Percentiles rank a stretch among this genome's conserved stretches.
Conservation (phyloP, 2,329 filamentous ascomycete species). For the Cadophora luteo-olivacea region DNA sequence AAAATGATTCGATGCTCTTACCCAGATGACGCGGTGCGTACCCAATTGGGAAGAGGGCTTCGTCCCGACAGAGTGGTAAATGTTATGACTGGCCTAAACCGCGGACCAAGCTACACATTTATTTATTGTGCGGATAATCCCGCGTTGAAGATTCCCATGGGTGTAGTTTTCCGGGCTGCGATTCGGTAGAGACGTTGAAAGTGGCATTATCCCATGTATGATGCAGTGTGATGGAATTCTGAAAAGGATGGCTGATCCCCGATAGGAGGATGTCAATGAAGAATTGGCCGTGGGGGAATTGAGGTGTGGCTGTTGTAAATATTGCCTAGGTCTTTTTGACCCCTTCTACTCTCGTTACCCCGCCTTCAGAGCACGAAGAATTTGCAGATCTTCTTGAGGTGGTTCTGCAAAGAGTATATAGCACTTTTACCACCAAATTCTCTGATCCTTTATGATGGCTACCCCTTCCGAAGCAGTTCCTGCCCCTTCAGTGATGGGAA, state of each 20-base stretch:
- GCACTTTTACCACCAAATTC: background rate
- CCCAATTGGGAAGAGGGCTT: background rate
- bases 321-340: too few species aligned
- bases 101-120: background rate
- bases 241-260: background rate
- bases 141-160: background rate
- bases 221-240: background rate
- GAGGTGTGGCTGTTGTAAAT: too few species aligned
- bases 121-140: background rate
- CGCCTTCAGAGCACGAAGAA: background rate
- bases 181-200: background rate
- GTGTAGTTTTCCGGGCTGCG: background rate
- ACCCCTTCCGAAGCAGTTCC: background rate
- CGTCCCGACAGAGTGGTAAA: background rate
- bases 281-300: background rate
- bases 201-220: background rate
- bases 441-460: background rate
- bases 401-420: background rate
- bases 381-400: background rate
- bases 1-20: background rate
- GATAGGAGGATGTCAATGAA: background rate
- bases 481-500: background rate
- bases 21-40: background rate
- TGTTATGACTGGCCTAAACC: background rate
- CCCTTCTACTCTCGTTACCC: background rate